Evolutionary conservation across 768 basidiomycete species (phyloP).

Genomic region (Hirschioporus abietinus): DNA sequence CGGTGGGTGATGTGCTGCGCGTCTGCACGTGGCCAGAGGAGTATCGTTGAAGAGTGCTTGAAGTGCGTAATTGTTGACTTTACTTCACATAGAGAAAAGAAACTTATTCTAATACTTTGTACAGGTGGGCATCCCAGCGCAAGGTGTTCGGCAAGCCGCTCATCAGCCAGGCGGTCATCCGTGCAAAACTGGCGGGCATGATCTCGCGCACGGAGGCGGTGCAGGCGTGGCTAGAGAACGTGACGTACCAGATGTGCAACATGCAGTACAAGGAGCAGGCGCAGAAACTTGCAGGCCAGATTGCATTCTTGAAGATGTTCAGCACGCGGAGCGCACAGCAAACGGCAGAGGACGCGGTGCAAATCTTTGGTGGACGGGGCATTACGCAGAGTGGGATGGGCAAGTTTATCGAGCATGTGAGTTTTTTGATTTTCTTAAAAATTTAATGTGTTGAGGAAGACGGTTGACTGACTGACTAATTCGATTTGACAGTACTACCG

Average conservation of each 20-base stretch:
- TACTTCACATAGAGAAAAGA: background rate
- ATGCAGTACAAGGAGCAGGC: slow-evolving; percentile 42
- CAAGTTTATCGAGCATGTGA: slow-evolving; percentile 56
- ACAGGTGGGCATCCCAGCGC: slow-evolving; percentile 82
- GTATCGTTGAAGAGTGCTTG: slow-evolving; percentile 77
- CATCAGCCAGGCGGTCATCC: slow-evolving; percentile 76
- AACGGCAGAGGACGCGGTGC: slow-evolving; percentile 75
- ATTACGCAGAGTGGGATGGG: slow-evolving; percentile 84
- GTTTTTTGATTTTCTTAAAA: too few relatives aligned
- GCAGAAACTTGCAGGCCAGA: slow-evolving; percentile 44
- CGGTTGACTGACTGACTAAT: background rate
- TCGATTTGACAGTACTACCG: slow-evolving; percentile 49
- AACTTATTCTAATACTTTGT: slow-evolving; percentile 7
- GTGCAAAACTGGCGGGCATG: slow-evolving; percentile 84
- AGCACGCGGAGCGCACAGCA: slow-evolving; percentile 58
- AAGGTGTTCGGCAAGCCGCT: slow-evolving; percentile 90
- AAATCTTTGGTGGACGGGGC: slow-evolving; percentile 83
- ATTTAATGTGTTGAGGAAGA: background rate
- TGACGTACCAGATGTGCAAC: slow-evolving; percentile 41
- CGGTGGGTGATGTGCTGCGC: slow-evolving; percentile 88
- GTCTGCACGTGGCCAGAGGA: slow-evolving; percentile 58
- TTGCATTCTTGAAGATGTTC: slow-evolving; percentile 69
- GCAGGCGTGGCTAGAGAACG: slow-evolving; percentile 39
- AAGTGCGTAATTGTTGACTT: slow-evolving; percentile 39
- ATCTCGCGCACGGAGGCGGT: slow-evolving; percentile 53